Base-by-base conservation (phyloP, 768 basidiomycete genomes). In the Termitomyces sp. region DNA sequence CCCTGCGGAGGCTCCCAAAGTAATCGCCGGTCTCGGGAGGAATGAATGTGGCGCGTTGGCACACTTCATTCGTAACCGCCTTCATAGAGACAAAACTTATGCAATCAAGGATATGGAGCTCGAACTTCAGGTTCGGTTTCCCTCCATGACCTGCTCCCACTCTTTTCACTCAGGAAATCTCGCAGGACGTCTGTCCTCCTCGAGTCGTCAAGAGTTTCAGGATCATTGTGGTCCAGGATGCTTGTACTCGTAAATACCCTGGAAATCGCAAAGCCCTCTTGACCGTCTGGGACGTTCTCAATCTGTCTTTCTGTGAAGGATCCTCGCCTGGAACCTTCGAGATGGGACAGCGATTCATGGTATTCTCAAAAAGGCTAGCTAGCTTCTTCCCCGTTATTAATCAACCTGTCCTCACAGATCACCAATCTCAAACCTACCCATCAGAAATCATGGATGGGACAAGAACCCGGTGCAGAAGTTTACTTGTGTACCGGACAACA, bases 221-320 rank as follows among this genome's bases (percentile, higher is more conserved):
- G 44, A 83, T 95, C 6, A 66, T 94, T 16, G 74, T 85, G 14
- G 78, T 87, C 16, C 74, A 81, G 61, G 94, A 90, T 66, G 80
- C 83, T 18, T 75, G 77, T 36, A 86, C 83, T 28, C 62, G 66
- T 0, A 77, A 79, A 59, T 74, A 79, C 53, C 77, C 79, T 0
- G 73, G 81, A 8, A 74, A 80, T 58, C 80, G 91, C 51, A 77
- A 72, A 1, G 94, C 86, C 0, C 89, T 91, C 67, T 63, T 98
- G 54, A 94, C 88, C 0, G 80, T 95, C 4, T 94, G 92, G 92
- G 91, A 95, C 64, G 86, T 82, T 2, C 71, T 82, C 4, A 73
- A 73, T 13, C 58, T 88, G 28, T 74, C 72, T 0, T 64, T 75
- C n/a, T 73, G 73, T 24, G 86, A 88, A 60, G 81, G 77, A 5